These are phyloP conservation scores for Diddensiella santjacobensis DNA, from an alignment of 805 yeast species.

Conservation along the genomic window DNA sequence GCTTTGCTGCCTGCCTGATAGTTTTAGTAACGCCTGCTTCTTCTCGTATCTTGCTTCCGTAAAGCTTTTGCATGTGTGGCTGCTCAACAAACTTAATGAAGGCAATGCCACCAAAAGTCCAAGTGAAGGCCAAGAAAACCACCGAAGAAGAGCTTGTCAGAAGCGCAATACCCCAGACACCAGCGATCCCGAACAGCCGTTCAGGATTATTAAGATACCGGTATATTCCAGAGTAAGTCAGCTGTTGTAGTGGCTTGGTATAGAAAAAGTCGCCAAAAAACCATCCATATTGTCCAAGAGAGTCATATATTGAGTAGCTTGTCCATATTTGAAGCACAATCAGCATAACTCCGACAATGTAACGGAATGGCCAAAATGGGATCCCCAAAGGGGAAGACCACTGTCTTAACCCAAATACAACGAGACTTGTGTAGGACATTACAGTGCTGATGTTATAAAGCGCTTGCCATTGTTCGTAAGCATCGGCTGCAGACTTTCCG, in stretches of 20 bases:
- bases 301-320: constrained; percentile 59
- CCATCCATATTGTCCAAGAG: constrained; percentile 86
- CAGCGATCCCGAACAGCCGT: constrained; percentile 71
- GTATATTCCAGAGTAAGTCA: constrained; percentile 77
- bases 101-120: constrained; percentile 64
- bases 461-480: constrained; percentile 70
- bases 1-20: constrained; percentile 29
- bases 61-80: constrained; percentile 71
- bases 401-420: constrained; percentile 33
- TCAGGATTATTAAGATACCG: constrained; percentile 82
- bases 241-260: constrained; percentile 42
- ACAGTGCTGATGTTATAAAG: constrained; percentile 52
- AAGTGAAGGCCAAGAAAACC: constrained; percentile 52
- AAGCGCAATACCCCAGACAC: constrained; percentile 68
- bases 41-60: constrained; percentile 60
- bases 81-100: constrained; percentile 70
- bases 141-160: constrained; percentile 49
- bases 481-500: constrained; percentile 60
- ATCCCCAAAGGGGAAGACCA: constrained; percentile 27
- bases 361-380: constrained; percentile 45
- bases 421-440: constrained; percentile 54
- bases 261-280: constrained; percentile 82
- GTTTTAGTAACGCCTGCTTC: constrained; percentile 44
- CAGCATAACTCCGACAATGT: constrained; percentile 56
- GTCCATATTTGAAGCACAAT: constrained; percentile 65